Evolutionary conservation across 441 rosid genomes (phyloP).

Genomic region (Mallotus japonicus): DNA sequence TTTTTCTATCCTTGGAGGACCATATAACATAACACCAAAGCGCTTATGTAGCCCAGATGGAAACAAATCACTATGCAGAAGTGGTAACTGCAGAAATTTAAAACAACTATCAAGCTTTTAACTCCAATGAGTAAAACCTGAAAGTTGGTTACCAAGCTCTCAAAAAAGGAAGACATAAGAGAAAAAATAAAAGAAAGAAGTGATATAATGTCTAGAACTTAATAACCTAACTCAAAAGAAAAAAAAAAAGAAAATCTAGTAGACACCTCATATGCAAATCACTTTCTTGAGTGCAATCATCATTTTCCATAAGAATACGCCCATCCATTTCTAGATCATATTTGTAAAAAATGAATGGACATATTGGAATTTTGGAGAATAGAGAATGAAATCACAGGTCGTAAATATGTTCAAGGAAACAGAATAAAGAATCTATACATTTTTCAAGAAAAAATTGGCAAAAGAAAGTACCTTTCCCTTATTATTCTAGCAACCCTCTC

Average conservation of each 20-base stretch:
- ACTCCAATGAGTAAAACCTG: not conserved
- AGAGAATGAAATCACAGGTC: not conserved
- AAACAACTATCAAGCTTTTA: constrained; percentile 11
- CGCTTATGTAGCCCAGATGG: constrained; percentile 95
- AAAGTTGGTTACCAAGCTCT: too few relatives aligned
- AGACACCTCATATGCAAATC: constrained; percentile 78
- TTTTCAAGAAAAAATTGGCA: constrained; percentile 13
- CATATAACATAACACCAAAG: constrained; percentile 95
- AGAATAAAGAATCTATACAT: not conserved
- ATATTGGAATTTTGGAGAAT: constrained; percentile 22
- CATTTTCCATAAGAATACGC: constrained; percentile 83
- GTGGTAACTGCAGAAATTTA: constrained; percentile 60
- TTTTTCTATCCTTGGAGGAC: constrained; percentile 98
- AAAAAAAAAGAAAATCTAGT: constrained; percentile 7
- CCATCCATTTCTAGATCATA: constrained; percentile 92
- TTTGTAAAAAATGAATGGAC: constrained; percentile 38
- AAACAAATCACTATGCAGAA: constrained; percentile 89
- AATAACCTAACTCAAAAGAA: constrained; percentile 1
- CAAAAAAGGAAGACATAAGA: too few relatives aligned
- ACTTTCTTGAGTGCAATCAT: constrained; percentile 77
- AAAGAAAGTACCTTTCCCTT: constrained; percentile 57
- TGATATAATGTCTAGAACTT: not conserved
- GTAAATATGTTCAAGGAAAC: not conserved
- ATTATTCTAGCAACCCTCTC: constrained; percentile 82
- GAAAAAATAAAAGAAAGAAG: not conserved